phyloP scores from a whole-genome alignment of 305 asterid genomes.

The Fraxinus sp. region DNA sequence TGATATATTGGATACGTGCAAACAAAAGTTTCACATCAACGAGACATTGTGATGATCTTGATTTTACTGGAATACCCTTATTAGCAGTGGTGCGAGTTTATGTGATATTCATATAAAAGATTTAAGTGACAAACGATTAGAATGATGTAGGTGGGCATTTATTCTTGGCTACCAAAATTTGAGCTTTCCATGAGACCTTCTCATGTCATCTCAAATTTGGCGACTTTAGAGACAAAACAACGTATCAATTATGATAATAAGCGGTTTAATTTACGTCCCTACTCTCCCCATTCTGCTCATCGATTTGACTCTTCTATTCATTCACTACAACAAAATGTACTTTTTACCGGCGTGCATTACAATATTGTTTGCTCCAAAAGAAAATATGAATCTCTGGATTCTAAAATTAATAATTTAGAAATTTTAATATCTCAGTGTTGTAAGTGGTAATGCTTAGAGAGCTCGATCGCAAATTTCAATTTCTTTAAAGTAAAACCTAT shows the following conservation, averaged over 20 bases:
- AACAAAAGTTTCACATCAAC: background rate
- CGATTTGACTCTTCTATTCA: background rate
- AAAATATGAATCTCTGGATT: background rate
- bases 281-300: background rate
- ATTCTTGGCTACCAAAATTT: background rate
- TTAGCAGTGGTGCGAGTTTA: background rate
- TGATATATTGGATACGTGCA: background rate
- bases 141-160: slow-evolving; percentile 7
- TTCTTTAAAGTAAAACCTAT: background rate
- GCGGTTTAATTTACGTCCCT: background rate
- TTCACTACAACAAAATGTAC: no score
- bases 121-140: background rate
- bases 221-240: background rate
- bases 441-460: background rate
- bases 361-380: background rate
- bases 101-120: background rate
- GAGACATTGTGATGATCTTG: background rate
- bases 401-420: background rate
- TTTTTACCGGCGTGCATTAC: no score
- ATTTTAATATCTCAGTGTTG: background rate
- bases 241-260: background rate
- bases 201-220: slow-evolving; percentile 2
- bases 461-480: background rate
- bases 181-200: background rate
- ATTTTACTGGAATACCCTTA: background rate